Evolutionary conservation across 164 flowering plant species (phyloP), one percentile per base, ranked within the genome.

Genomic region (Saururus chinensis): DNA sequence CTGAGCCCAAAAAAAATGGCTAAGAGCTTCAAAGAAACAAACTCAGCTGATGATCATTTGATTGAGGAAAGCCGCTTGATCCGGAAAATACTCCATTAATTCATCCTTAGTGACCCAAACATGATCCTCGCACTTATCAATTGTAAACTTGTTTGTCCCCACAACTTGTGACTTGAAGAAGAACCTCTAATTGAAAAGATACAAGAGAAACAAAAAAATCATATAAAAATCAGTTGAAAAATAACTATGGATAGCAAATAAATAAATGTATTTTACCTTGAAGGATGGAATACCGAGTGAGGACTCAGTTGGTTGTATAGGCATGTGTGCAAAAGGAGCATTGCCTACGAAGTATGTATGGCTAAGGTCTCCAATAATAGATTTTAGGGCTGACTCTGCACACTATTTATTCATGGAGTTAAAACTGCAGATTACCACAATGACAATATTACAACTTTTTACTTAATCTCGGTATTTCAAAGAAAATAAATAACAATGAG

Each of bases 101-200:
- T 93, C 97, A 70, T 88, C 91, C 75, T 88, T 93, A 58, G 97
- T 90, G 66, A 88, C 96, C 99, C 99, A 93, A 12, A 87, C 84
- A 73, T 77, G 73, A 73, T 93, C 97, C 67, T 90, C 81, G 51
- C 98, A 86, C 70, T 77, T 81, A 9, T 70, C 66, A 25, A 93
- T 71, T 23, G 75, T 66, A 40, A 73, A 83, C 64, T 80, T 86
- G 81, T 78, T 82, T 26, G 82, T 65, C 24, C 84, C 89, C 74
- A 90, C 79, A 21, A 88, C 92, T 87, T 90, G 97, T 20, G 96
- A 88, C 73, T 90, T 93, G 80, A 93, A 93, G 75, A 93, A 86
- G 82, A 93, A 90, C 61, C 79, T 70, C 99, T 93, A 88, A 14
- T 10, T 70, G 22, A 66, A 56, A 73, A 60, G 16, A 17, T 3